Evolutionary conservation across 352 stramenopile species (phyloP).

Genomic region (Globisporangium orthogonon): DNA sequence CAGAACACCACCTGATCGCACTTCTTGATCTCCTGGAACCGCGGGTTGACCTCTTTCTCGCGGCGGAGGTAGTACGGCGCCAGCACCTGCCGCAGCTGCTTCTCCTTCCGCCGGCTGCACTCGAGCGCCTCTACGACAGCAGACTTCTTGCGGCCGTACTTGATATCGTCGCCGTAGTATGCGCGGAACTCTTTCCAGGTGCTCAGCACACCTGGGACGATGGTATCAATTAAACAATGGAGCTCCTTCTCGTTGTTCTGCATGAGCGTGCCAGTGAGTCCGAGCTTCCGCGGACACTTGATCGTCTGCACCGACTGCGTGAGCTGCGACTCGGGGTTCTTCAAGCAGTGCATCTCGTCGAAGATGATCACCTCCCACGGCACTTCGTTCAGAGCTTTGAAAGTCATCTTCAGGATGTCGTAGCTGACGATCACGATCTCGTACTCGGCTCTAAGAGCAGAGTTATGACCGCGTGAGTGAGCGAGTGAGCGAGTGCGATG

Average conservation of each 20-base stretch:
- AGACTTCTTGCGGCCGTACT: constrained; percentile 78
- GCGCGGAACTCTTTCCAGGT: constrained; percentile 62
- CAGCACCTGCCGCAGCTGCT: constrained; percentile 48
- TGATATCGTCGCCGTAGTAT: constrained; percentile 80
- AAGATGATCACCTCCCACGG: constrained; percentile 94
- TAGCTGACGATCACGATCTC: constrained; percentile 83
- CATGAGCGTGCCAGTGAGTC: constrained; percentile 87
- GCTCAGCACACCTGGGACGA: constrained; percentile 56
- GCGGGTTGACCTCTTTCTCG: constrained; percentile 69
- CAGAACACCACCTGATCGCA: constrained; percentile 78
- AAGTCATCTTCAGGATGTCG: constrained; percentile 86
- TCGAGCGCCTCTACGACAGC: constrained; percentile 51
- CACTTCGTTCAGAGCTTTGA: constrained; percentile 76
- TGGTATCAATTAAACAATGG: constrained; percentile 70
- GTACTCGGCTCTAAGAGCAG: constrained; percentile 39
- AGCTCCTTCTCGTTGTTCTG: constrained; percentile 86
- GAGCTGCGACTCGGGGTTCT: constrained; percentile 95
- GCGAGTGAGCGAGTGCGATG: not conserved
- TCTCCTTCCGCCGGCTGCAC: constrained; percentile 62
- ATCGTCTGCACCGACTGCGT: constrained; percentile 67
- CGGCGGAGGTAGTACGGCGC: constrained; percentile 61
- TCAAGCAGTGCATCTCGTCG: constrained; percentile 98
- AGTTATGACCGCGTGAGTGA: not conserved
- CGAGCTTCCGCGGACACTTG: constrained; percentile 57
- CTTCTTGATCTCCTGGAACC: constrained; percentile 69